Base-by-base conservation (phyloP, 805 yeast species). In the Candida glaebosa region DNA sequence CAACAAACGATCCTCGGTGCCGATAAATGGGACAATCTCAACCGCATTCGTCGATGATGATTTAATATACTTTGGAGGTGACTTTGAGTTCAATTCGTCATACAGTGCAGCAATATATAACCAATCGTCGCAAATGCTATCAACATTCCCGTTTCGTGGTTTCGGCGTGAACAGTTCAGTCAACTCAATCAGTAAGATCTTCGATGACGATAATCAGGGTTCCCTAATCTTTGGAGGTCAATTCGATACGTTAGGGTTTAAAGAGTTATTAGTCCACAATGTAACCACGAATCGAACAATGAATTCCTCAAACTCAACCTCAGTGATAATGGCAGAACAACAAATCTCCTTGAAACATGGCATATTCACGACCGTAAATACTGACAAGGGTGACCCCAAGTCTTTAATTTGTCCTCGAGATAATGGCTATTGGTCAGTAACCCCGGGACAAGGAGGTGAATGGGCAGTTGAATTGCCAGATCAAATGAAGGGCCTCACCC, bases 1-100 rank as follows among this genome's bases (percentile, higher is more conserved):
- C 15, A 25, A 45, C 14, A 45, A 49, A 37, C 40, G 42, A n/a
- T 50, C 42, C 17, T 55, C 45, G 24, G 18, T 43, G 7, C 53
- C 53, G 7, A 24, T 51, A 4, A 51, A 56, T 26, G 74, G 74
- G 7, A 36, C 47, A 5, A 67, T 69, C 12, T 55, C 53, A 19
- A 57, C 68, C n/a, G 51, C 69, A 3, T 58, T 51, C 38, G 81
- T 60, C 2, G 71, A 67, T 34, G 58, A 63, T 25, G 61, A 74
- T 17, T 42, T 77, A 17, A 73, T 87, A 0, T 88, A 86, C 54
- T 74, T 87, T 37, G 99, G 97, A 7, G 99, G 99, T 16, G 72
- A 77, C 44, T 78, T 91, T 49, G 57, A 70, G 4, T 81, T 69
- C 56, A 69, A 76, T 42, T 58, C 65, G 35, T 69, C 81, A 5